Conservation (phyloP, 495 filamentous ascomycete species). For the Geopyxis carbonaria region DNA sequence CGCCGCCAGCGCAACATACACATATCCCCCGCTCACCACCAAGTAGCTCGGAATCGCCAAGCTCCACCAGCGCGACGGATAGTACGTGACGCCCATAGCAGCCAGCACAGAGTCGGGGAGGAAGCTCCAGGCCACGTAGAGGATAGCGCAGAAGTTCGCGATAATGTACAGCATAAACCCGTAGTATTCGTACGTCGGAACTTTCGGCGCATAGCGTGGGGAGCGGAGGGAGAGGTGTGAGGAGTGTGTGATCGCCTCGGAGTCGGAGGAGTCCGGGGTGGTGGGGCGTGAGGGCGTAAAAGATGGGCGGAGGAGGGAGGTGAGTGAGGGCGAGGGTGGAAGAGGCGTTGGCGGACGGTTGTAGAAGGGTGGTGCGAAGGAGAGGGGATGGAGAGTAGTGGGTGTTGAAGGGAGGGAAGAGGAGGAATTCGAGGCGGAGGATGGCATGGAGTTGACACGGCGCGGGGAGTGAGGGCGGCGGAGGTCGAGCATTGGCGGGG, state of each 20-base stretch:
- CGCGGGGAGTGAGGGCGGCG: neutral
- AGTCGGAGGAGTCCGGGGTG: slow-evolving; percentile 79
- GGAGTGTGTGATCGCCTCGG: slow-evolving; percentile 52
- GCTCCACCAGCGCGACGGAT: slow-evolving; percentile 94
- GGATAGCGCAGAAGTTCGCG: slow-evolving; percentile 58
- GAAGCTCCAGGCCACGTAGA: slow-evolving; percentile 90
- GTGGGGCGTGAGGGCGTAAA: slow-evolving; percentile 70
- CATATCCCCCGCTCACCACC: slow-evolving; percentile 76
- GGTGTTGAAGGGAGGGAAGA: neutral
- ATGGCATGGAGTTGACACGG: neutral
- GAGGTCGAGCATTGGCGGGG: too few species aligned
- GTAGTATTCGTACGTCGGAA: slow-evolving; percentile 98
- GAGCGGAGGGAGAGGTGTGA: slow-evolving; percentile 48
- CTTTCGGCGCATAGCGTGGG: slow-evolving; percentile 74
- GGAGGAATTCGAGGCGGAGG: neutral
- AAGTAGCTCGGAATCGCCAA: slow-evolving; percentile 78
- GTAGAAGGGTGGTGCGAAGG: slow-evolving; percentile 78
- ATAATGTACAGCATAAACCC: slow-evolving; percentile 91
- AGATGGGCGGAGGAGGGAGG: slow-evolving; percentile 72
- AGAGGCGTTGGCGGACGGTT: slow-evolving; percentile 75
- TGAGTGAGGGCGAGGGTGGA: slow-evolving; percentile 82
- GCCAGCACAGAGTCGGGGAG: slow-evolving; percentile 83
- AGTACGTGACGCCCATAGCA: slow-evolving; percentile 88
- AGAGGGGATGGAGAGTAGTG: slow-evolving; percentile 30
- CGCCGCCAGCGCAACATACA: slow-evolving; percentile 78